These are phyloP conservation scores for Platanthera zijinensis DNA, from an alignment of 106 monocot genomes.

Conservation along the genomic window DNA sequence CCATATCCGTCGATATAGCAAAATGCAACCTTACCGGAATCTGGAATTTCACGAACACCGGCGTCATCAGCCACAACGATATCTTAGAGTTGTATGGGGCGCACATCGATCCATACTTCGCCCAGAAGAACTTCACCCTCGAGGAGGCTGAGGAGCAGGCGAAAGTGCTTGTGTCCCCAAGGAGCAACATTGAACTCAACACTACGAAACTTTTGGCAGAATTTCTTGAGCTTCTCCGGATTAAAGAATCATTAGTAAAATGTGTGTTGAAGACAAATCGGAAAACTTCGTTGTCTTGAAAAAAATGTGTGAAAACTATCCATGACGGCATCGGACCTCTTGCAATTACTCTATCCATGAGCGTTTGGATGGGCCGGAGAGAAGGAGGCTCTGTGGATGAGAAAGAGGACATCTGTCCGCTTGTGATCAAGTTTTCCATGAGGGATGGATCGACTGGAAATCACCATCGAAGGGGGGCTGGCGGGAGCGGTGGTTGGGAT, in stretches of 20 bases:
- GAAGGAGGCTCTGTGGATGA: too few species aligned
- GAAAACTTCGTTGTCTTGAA: slow-evolving; percentile 35
- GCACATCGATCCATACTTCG: slow-evolving; percentile 49
- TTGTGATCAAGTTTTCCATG: too few species aligned
- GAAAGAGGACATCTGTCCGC: too few species aligned
- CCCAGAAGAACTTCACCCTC: slow-evolving; percentile 52
- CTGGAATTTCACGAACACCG: slow-evolving; percentile 65
- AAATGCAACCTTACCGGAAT: slow-evolving; percentile 62
- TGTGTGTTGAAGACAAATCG: slow-evolving; percentile 40
- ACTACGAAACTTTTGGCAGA: slow-evolving; percentile 34
- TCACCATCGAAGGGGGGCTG: too few species aligned
- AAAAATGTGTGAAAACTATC: too few species aligned
- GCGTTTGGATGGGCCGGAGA: too few species aligned
- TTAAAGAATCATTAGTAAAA: slow-evolving; percentile 47
- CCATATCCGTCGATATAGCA: slow-evolving; percentile 60
- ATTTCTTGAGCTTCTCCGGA: slow-evolving; percentile 38
- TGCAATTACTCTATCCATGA: too few species aligned
- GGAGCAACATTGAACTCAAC: slow-evolving; percentile 55
- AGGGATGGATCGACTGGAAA: too few species aligned
- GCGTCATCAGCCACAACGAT: slow-evolving; percentile 54
- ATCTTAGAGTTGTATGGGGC: slow-evolving; percentile 53
- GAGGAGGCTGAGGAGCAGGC: slow-evolving; percentile 37
- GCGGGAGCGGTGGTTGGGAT: too few species aligned
- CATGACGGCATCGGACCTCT: too few species aligned
- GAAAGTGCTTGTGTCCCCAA: slow-evolving; percentile 49